Conservation (phyloP, 2,329 filamentous ascomycete genomes). For the Nakataea oryzae region DNA sequence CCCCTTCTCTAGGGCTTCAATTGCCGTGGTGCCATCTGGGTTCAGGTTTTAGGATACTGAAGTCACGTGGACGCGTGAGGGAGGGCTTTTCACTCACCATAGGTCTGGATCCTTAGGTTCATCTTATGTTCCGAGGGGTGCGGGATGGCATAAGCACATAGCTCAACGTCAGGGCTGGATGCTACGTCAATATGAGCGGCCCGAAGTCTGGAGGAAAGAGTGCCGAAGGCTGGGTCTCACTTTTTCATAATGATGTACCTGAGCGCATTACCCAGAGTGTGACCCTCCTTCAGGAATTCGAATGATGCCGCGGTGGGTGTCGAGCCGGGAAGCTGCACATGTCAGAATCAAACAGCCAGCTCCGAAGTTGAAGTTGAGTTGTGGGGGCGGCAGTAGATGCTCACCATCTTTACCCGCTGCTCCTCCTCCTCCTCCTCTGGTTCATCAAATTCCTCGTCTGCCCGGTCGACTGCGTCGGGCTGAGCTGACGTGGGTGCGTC, state of each 20-base stretch:
- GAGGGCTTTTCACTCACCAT: constrained; percentile 48
- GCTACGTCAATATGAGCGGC: constrained; percentile 7
- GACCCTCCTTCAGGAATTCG: constrained; percentile 86
- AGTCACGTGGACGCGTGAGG: background rate
- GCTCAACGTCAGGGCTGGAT: constrained; percentile 81
- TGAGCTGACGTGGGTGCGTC: constrained; percentile 29
- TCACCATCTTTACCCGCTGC: constrained; percentile 54
- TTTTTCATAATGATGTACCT: constrained; percentile 99
- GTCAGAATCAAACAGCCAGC: background rate
- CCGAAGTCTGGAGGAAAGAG: background rate
- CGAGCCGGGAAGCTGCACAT: constrained; percentile 64
- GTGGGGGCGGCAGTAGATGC: constrained; percentile 10
- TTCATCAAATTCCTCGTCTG: constrained; percentile 22
- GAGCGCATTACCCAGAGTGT: constrained; percentile 89
- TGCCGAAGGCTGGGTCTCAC: constrained; percentile 36
- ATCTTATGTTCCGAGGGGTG: constrained; percentile 94
- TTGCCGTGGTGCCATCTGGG: constrained; percentile 66
- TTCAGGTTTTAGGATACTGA: constrained; percentile 8
- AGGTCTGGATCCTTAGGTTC: constrained; percentile 96
- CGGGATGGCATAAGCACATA: constrained; percentile 95
- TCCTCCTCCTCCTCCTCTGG: constrained; percentile 32
- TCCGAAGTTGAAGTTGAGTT: constrained; percentile 2
- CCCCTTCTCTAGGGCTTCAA: constrained; percentile 83
- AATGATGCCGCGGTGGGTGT: constrained; percentile 87
- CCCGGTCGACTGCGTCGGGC: constrained; percentile 18